Base-by-base conservation (phyloP, 2,329 filamentous ascomycete genomes). In the Xylariaceae sp. region DNA sequence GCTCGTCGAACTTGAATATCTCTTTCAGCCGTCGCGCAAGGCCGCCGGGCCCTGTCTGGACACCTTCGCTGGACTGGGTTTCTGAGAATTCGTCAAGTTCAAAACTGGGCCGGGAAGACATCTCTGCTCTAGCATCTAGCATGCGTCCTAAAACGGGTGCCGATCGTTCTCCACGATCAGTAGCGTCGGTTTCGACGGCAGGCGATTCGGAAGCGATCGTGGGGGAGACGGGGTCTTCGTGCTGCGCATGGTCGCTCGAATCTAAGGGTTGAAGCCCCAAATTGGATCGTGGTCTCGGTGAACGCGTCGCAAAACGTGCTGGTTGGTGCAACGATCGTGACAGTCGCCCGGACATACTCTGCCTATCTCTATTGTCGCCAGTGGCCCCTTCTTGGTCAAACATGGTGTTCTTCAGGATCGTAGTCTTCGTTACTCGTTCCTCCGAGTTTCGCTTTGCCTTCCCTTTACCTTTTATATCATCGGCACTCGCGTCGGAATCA, bases 1-100 rank as follows among this genome's bases (percentile, higher is more conserved):
- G 82, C 44, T 84, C 79, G 34, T 91, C 85, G 66, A 97, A 94
- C 53, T 88, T 83, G 69, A 96, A 96, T 63, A 96, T 95, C 62
- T 94, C 86, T 79, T 87, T 91, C 44, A 96, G 74, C 59, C 87
- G 83, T 59, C 80, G 83, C 0, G 89, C 87, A 55, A 96, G 80
- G 13, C 82, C 82, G 4, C 82, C 83, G 4, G 83, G 77, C 1
- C 77, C 75, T 2, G 69, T 64, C 41, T 72, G 73, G 35, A 72
- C 73, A n/a, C 62, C 63, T 5, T 71, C 73, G 17, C 67, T 70
- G 34, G 69, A 66, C 18, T 75, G 71, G 51, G 79, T 75, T 53
- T 73, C 76, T 51, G 74, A 80, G 62, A 71, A 68, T 57, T 73
- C 73, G 50, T 83, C 80, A 50, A 82, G 71, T 64, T 84, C 83